Evolutionary conservation across 2,329 filamentous ascomycete species (phyloP).

Genomic region (Daldinia sp.): DNA sequence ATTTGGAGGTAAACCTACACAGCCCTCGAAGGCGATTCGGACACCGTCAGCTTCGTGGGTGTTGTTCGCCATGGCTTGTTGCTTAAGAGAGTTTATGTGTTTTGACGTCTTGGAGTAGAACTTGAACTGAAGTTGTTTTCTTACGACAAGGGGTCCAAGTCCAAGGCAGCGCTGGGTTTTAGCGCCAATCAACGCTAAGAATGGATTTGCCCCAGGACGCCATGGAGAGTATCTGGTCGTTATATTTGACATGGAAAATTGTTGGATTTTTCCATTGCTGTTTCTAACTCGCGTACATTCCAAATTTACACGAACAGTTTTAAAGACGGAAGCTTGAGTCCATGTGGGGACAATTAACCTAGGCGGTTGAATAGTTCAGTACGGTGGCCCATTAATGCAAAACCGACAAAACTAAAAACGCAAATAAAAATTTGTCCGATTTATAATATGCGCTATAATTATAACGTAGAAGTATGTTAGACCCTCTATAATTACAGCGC

Average conservation of each 20-base stretch:
- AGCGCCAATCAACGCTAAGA: constrained; percentile 15
- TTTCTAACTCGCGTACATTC: background rate
- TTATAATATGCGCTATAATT: too few relatives aligned
- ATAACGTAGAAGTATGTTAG: too few relatives aligned
- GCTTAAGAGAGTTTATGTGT: background rate
- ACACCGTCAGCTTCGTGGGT: constrained; percentile 54
- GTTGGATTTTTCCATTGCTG: background rate
- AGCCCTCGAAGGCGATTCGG: constrained; percentile 86
- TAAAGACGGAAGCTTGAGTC: background rate
- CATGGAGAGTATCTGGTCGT: constrained; percentile 7
- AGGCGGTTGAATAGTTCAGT: too few relatives aligned
- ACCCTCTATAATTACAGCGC: too few relatives aligned
- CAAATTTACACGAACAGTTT: background rate
- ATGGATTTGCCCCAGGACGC: background rate
- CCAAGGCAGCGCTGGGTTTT: background rate
- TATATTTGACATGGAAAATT: constrained; percentile 2
- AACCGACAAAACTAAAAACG: too few relatives aligned
- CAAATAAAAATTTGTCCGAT: too few relatives aligned
- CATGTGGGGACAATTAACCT: background rate
- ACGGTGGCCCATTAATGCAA: too few relatives aligned
- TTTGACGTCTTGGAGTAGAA: background rate
- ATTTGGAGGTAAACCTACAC: constrained; percentile 62
- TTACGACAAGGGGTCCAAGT: background rate
- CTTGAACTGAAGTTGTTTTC: background rate
- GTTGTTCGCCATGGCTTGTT: background rate